Evolutionary conservation across 2,329 filamentous ascomycete genomes (phyloP).

Genomic region (Exophiala oligosperma): DNA sequence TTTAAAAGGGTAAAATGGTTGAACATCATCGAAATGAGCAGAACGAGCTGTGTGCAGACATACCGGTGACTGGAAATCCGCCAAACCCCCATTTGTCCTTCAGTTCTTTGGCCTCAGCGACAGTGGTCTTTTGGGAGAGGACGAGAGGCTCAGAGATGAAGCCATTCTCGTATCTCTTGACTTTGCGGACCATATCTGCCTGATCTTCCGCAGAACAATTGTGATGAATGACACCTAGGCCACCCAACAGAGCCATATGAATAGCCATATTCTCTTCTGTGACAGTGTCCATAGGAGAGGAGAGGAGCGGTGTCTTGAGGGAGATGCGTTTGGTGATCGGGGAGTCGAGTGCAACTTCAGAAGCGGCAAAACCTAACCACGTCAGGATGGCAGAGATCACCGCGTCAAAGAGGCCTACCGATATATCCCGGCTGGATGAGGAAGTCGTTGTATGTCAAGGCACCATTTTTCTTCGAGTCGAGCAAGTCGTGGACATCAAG

Average conservation of each 20-base stretch:
- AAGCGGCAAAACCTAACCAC: conserved; percentile 76
- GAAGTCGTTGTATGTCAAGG: conserved; percentile 98
- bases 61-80: conserved; percentile 97
- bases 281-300: conserved; percentile 99
- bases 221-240: conserved; percentile 87
- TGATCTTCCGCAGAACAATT: conserved; percentile 98
- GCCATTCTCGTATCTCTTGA: conserved; percentile 98
- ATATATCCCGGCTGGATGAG: conserved; percentile 95
- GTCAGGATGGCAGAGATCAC: conserved; percentile 12
- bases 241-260: conserved; percentile 65
- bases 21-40: conserved; percentile 65
- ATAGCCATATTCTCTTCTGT: conserved; percentile 99
- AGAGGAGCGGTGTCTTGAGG: conserved; percentile 94
- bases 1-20: conserved; percentile 71
- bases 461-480: conserved; percentile 87
- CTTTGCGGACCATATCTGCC: conserved; percentile 98
- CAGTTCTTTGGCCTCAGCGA: conserved; percentile 84
- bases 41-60: conserved; percentile 45
- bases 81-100: conserved; percentile 99
- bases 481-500: conserved; percentile 83
- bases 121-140: conserved; percentile 81
- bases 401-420: conserved; percentile 50
- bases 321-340: conserved; percentile 93
- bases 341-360: conserved; percentile 82
- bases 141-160: conserved; percentile 97